Conservation (phyloP, 495 filamentous ascomycete genomes). For the Trichoderma virens region DNA sequence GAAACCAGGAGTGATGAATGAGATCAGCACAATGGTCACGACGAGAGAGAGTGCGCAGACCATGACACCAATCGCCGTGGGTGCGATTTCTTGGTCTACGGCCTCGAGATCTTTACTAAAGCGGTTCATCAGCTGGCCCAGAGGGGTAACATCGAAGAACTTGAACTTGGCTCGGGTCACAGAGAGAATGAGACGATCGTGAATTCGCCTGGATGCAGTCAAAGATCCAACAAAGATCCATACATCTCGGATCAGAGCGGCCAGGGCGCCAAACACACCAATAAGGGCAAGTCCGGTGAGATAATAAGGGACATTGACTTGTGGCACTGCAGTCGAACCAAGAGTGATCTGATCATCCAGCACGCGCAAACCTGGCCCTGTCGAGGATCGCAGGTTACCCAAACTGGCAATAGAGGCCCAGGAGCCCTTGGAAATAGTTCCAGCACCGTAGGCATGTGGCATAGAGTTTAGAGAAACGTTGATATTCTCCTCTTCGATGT, state of each 20-base stretch:
- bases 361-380: not conserved
- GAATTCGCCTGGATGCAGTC: constrained; percentile 78
- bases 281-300: constrained; percentile 75
- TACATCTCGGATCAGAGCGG: constrained; percentile 72
- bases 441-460: not conserved
- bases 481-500: constrained; percentile 29
- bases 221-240: constrained; percentile 91
- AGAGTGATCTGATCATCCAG: not conserved
- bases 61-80: constrained; percentile 65
- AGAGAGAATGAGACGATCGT: constrained; percentile 66
- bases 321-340: constrained; percentile 20
- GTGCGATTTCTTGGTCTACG: constrained; percentile 91
- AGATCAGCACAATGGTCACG: constrained; percentile 88
- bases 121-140: constrained; percentile 96
- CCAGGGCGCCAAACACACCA: constrained; percentile 60
- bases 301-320: constrained; percentile 79
- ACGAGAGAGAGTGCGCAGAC: constrained; percentile 55
- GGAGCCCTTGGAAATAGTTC: constrained; percentile 24
- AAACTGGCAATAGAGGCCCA: constrained; percentile 29
- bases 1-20: constrained; percentile 86
- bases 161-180: constrained; percentile 87
- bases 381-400: constrained; percentile 18
- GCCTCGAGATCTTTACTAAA: constrained; percentile 97
- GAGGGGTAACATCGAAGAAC: constrained; percentile 95
- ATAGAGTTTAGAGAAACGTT: constrained; percentile 4